These are phyloP conservation scores for Leccinum incarnatum DNA, from an alignment of 768 basidiomycete species.

Conservation along the genomic window DNA sequence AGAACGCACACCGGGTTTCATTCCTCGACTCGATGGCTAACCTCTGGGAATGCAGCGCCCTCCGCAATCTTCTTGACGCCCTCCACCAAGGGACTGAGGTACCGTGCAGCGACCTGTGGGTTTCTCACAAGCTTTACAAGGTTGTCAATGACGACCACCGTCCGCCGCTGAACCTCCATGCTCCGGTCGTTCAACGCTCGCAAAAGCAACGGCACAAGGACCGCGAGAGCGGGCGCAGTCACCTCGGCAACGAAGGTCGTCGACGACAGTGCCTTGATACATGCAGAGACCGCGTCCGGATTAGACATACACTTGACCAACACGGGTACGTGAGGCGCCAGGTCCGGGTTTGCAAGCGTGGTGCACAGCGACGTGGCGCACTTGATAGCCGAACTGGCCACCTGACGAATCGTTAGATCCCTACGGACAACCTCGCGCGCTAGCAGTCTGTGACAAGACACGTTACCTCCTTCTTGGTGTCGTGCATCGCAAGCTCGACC, in stretches of 20 bases:
- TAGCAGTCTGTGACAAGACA: constrained; percentile 30
- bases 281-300: constrained; percentile 82
- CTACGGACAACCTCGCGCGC: neutral
- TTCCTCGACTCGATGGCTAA: constrained; percentile 28
- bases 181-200: constrained; percentile 94
- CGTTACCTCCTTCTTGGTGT: constrained; percentile 91
- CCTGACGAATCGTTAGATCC: constrained; percentile 43
- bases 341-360: constrained; percentile 91
- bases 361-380: constrained; percentile 86
- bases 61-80: constrained; percentile 89
- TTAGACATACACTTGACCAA: constrained; percentile 95
- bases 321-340: constrained; percentile 81
- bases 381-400: constrained; percentile 82
- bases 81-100: constrained; percentile 82
- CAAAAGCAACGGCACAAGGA: constrained; percentile 86
- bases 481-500: constrained; percentile 90
- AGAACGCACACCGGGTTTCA: constrained; percentile 12
- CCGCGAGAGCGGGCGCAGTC: constrained; percentile 92
- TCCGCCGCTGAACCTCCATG: constrained; percentile 93
- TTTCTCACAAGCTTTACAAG: constrained; percentile 96
- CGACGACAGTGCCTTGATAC: constrained; percentile 92
- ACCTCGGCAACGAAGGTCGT: constrained; percentile 98
- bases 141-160: constrained; percentile 93
- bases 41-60: constrained; percentile 94
- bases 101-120: constrained; percentile 82